These are phyloP conservation scores for Asparagopsis taxiformis DNA, from an alignment of 31 red algal genomes.

Conservation along the genomic window DNA sequence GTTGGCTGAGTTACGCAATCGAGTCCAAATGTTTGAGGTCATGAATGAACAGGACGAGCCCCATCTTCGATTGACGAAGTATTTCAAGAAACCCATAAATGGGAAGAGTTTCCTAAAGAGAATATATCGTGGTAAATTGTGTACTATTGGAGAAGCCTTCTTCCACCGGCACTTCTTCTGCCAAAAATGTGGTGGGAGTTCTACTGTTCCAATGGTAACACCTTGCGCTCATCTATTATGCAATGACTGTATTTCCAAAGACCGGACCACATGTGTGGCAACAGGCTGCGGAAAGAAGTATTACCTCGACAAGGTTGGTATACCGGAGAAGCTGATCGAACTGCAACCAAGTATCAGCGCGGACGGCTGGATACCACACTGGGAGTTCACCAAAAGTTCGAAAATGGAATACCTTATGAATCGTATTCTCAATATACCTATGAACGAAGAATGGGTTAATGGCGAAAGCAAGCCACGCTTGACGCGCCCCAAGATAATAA, in stretches of 20 bases:
- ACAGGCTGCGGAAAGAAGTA: constrained; percentile 48
- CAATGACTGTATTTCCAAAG: constrained; percentile 59
- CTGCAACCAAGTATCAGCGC: constrained; percentile 66
- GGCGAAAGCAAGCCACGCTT: constrained; percentile 9
- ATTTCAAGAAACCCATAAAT: not conserved
- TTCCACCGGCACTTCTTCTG: constrained; percentile 34
- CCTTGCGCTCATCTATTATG: constrained; percentile 92
- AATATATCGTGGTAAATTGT: constrained; percentile 37
- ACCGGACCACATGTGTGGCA: constrained; percentile 32
- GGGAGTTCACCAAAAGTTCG: constrained; percentile 62
- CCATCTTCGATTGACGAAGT: constrained; percentile 4
- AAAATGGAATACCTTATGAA: constrained; percentile 81
- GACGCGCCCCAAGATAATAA: constrained; percentile 70
- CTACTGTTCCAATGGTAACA: constrained; percentile 70
- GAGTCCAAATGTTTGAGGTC: constrained; percentile 9
- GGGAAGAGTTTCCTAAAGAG: constrained; percentile 1
- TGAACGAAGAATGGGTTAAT: constrained; percentile 14
- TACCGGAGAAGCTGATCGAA: constrained; percentile 86
- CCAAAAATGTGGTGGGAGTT: constrained; percentile 23
- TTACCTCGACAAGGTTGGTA: constrained; percentile 40
- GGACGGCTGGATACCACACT: constrained; percentile 48
- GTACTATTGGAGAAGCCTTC: constrained; percentile 45
- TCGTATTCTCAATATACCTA: constrained; percentile 51
- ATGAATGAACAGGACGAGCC: not conserved
- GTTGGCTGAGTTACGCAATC: constrained; percentile 13